A percentile compares a stretch with the other conserved stretches of the same genome.
These are phyloP conservation scores for Larix kaempferi DNA, from an alignment of 75 land plant species.

Conservation along the genomic window DNA sequence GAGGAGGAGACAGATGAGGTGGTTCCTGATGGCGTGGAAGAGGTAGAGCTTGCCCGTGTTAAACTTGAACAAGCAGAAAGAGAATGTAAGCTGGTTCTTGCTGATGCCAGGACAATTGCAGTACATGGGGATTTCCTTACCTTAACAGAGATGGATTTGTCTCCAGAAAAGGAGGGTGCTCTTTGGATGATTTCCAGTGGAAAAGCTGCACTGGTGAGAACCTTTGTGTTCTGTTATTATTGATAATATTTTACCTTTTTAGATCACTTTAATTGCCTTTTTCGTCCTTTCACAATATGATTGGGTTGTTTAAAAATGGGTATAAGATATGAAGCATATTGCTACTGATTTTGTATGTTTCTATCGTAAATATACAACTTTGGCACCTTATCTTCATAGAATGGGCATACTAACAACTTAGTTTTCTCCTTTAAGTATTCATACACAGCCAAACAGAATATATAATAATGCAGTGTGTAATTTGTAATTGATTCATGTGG, in stretches of 20 bases:
- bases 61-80: constrained; percentile 83
- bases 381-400: background rate
- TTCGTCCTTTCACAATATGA: background rate
- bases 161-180: constrained; percentile 28
- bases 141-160: background rate
- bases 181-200: constrained; percentile 77
- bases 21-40: constrained; percentile 97
- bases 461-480: too few species aligned
- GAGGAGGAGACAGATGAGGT: constrained; percentile 98
- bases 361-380: background rate
- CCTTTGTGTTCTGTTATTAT: background rate
- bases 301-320: background rate
- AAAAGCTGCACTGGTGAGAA: constrained; percentile 58
- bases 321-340: background rate
- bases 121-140: constrained; percentile 28
- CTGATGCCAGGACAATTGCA: constrained; percentile 65
- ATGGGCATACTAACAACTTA: background rate
- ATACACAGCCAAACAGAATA: too few species aligned
- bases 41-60: constrained; percentile 92
- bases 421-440: background rate
- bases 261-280: background rate
- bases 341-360: background rate
- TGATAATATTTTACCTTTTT: background rate
- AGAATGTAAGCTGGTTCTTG: constrained; percentile 60
- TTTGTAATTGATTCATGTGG: too few species aligned